A percentile compares a stretch with the other conserved stretches of the same genome.
Evolutionary conservation across 106 monocot genomes (phyloP).

Genomic region (Dactylorhiza incarnata): DNA sequence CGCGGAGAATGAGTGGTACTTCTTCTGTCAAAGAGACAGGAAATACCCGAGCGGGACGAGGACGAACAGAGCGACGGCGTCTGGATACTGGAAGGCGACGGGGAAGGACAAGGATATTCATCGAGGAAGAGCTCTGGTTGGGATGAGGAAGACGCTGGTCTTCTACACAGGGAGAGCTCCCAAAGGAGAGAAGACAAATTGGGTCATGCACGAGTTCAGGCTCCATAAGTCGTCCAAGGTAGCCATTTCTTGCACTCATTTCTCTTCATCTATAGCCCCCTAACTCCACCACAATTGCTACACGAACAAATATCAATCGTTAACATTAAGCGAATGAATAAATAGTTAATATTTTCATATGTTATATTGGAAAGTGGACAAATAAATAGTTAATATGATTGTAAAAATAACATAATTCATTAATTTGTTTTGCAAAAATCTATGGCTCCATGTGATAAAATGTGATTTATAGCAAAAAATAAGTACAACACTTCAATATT

Average conservation of each 20-base stretch:
- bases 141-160: conserved; percentile 87
- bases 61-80: conserved; percentile 65
- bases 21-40: conserved; percentile 58
- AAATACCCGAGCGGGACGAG: conserved; percentile 75
- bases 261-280: no score
- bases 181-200: conserved; percentile 58
- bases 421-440: no score
- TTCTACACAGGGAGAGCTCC: conserved; percentile 75
- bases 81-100: conserved; percentile 87
- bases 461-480: no score
- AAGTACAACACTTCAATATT: background rate
- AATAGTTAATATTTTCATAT: no score
- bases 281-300: no score
- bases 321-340: no score
- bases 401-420: no score
- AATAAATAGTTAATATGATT: no score
- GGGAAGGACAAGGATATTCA: conserved; percentile 68
- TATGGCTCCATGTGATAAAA: no score
- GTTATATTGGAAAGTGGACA: no score
- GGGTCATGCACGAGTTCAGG: conserved; percentile 77
- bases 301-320: no score
- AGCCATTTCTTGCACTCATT: background rate
- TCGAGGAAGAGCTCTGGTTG: conserved; percentile 29
- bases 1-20: conserved; percentile 89
- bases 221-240: conserved; percentile 34